Percentiles rank a stretch among this genome's conserved stretches.
Evolutionary conservation across 1,284 basidiomycete species (phyloP).

Genomic region (Apiotrichum veenhuisii): DNA sequence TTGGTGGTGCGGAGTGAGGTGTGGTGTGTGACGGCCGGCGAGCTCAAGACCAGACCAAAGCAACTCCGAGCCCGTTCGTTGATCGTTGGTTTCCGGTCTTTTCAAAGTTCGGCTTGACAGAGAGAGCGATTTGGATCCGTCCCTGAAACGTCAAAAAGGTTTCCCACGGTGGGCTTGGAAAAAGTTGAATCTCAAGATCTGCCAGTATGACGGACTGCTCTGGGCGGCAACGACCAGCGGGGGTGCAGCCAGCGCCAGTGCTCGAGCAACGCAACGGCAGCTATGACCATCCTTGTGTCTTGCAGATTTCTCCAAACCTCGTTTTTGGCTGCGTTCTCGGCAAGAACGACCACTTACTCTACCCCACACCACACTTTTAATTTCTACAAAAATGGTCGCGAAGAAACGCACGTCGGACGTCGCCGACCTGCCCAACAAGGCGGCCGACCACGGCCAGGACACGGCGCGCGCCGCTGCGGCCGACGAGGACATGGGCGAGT

Average conservation of each 20-base stretch:
- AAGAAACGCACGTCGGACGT: conserved; percentile 45
- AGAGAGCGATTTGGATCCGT: not conserved
- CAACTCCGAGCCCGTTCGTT: not conserved
- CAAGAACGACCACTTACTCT: not conserved
- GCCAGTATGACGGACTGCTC: too few relatives aligned
- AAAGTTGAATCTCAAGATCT: conserved; percentile 10
- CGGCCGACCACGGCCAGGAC: conserved; percentile 31
- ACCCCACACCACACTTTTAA: not conserved
- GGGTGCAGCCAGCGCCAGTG: too few relatives aligned
- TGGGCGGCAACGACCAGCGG: not conserved
- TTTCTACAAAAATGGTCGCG: conserved; percentile 8
- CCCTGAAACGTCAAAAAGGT: not conserved
- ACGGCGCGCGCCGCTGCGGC: conserved; percentile 26
- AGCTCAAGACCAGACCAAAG: too few relatives aligned
- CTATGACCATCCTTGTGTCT: too few relatives aligned
- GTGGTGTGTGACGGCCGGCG: not conserved
- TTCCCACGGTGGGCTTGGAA: conserved; percentile 30
- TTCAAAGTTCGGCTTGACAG: not conserved
- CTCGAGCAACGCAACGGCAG: not conserved
- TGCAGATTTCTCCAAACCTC: too few relatives aligned
- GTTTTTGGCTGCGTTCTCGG: too few relatives aligned
- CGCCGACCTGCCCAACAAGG: conserved; percentile 37
- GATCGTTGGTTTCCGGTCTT: not conserved
- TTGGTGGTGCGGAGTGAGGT: not conserved
- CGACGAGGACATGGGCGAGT: conserved; percentile 56